phyloP scores from a whole-genome alignment of 345 rosid genomes.

The Eucalyptus sp. region DNA sequence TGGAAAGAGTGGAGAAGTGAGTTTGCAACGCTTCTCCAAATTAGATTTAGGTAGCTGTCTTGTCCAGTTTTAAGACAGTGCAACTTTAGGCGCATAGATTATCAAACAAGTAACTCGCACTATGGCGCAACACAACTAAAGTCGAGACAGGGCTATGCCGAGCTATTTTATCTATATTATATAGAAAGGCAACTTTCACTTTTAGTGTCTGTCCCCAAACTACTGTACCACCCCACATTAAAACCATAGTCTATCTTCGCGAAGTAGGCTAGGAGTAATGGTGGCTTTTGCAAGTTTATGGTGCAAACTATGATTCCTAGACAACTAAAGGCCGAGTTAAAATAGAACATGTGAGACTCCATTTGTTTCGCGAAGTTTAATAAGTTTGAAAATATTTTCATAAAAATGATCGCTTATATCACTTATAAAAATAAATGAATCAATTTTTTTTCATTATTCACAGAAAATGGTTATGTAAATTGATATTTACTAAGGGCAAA shows the following conservation, averaged over 20 bases:
- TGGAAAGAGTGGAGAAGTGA: background rate
- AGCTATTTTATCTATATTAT: background rate
- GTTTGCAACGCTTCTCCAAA: background rate
- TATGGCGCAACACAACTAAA: background rate
- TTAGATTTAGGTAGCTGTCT: background rate
- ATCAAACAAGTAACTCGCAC: background rate
- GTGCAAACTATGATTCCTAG: background rate
- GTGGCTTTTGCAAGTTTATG: background rate
- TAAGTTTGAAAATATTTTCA: too few relatives aligned
- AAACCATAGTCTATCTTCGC: background rate
- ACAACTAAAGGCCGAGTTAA: background rate
- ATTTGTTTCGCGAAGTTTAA: accelerated
- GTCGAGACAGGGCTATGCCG: background rate
- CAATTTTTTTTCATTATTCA: too few relatives aligned
- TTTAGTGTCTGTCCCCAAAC: background rate
- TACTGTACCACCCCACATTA: background rate
- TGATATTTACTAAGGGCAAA: background rate
- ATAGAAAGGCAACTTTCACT: background rate
- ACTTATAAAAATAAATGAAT: too few relatives aligned
- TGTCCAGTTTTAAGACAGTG: background rate
- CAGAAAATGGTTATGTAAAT: too few relatives aligned
- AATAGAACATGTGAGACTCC: background rate
- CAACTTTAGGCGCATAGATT: background rate
- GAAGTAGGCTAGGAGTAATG: background rate
- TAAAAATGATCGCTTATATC: background rate